Evolutionary conservation across 352 stramenopile species (phyloP).

Genomic region (Aphanomyces stellatus): DNA sequence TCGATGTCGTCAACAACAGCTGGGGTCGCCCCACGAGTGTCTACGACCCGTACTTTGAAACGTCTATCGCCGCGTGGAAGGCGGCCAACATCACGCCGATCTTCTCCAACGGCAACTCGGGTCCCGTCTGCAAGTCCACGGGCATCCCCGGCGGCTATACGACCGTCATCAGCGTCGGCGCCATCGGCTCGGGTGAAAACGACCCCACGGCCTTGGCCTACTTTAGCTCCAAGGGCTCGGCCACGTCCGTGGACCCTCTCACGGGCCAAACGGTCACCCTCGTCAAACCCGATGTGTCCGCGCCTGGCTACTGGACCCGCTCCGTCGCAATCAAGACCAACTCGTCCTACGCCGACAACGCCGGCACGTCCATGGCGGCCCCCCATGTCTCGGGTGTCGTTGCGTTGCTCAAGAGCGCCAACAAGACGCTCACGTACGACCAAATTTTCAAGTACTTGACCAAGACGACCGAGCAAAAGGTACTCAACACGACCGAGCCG

Average conservation of each 20-base stretch:
- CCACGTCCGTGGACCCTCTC: constrained; percentile 19
- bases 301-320: constrained; percentile 22
- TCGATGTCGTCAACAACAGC: constrained; percentile 24
- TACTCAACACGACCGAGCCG: background rate
- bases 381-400: constrained; percentile 31
- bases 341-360: constrained; percentile 22
- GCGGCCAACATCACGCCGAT: constrained; percentile 29
- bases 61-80: constrained; percentile 25
- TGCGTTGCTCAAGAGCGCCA: constrained; percentile 37
- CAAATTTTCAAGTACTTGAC: constrained; percentile 11
- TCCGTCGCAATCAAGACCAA: constrained; percentile 20
- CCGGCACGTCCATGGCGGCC: constrained; percentile 29
- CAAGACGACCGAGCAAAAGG: constrained; percentile 10
- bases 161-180: constrained; percentile 28
- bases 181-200: constrained; percentile 21
- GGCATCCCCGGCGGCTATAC: constrained; percentile 24
- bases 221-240: constrained; percentile 27
- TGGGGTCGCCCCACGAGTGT: constrained; percentile 23
- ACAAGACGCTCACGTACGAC: constrained; percentile 25
- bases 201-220: constrained; percentile 25
- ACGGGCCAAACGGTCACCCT: constrained; percentile 21
- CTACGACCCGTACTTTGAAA: constrained; percentile 22
- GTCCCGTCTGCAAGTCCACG: constrained; percentile 24
- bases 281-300: constrained; percentile 29
- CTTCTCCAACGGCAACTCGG: constrained; percentile 29